Evolutionary conservation across 768 basidiomycete species (phyloP), one percentile per base, ranked within the genome.

Genomic region (Mycena filopes): DNA sequence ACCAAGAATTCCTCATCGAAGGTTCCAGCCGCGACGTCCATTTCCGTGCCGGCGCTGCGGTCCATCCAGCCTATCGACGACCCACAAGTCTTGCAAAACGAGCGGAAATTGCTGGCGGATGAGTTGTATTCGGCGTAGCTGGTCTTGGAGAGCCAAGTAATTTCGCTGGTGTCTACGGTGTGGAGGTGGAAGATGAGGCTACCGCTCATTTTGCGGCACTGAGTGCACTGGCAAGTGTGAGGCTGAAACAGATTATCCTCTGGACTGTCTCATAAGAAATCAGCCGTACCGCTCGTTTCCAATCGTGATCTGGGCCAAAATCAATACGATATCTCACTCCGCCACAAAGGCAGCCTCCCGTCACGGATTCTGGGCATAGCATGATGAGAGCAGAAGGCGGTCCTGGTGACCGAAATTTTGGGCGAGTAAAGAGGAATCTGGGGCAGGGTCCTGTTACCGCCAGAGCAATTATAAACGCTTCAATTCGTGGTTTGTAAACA

Each of bases 141-240:
- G 45, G 47, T 16, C 21, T 65, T 60, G 21, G 51, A 41, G n/a
- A 60, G 58, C 65, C 59, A 57, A n/a, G 53, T 50, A 21, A 55
- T 25, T 28, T 59, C 51, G 1, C 43, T 41, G 31, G 21, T 48
- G 18, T 33, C 25, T 28, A 59, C 31, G 50, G 47, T 49, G 26
- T 56, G 55, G 28, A 50, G 43, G 33, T 53, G 36, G 25, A 47
- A 21, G 18, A 48, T 45, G 2, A 56, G 25, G 23, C 28, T 45
- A n/a, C 57, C 64, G 47, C 51, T 54, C 57, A 59, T 54, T 42
- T 59, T 59, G 56, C 64, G 56, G 36, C 64, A 65, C 60, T 65
- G 64, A 1, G 64, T 65, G 28, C 64, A 65, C 55, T 65, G 64
- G 51, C 64, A 65, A 23, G 64, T 65, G 38, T 33, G 23, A 21